phyloP scores from a whole-genome alignment of 805 yeast species.

The Wickerhamiella qilinensis region DNA sequence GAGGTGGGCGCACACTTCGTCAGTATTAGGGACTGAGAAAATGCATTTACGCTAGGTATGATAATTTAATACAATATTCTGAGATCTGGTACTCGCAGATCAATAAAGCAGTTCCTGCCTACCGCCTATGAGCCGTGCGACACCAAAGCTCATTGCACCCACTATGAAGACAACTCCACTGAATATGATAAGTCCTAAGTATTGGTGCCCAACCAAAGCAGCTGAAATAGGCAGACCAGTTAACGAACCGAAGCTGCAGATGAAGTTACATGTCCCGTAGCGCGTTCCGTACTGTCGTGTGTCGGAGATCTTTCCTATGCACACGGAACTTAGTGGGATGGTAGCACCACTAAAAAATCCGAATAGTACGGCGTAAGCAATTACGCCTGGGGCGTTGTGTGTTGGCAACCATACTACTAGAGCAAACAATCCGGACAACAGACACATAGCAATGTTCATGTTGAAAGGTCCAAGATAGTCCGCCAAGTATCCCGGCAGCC shows the following conservation, averaged over 20 bases:
- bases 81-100: too few relatives aligned
- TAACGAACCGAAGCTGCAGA: slow-evolving; percentile 23
- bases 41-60: too few relatives aligned
- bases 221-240: slow-evolving; percentile 27
- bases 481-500: slow-evolving; percentile 38
- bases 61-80: too few relatives aligned
- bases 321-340: slow-evolving; percentile 49
- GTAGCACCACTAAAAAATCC: slow-evolving; percentile 39
- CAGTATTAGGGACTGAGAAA: too few relatives aligned
- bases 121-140: slow-evolving; percentile 16
- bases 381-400: slow-evolving; percentile 28
- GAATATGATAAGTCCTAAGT: slow-evolving; percentile 21
- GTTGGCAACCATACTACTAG: slow-evolving; percentile 41
- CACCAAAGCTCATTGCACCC: slow-evolving; percentile 14
- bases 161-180: slow-evolving; percentile 18
- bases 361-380: slow-evolving; percentile 31
- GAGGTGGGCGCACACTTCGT: too few relatives aligned
- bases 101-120: slow-evolving; percentile 12
- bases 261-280: slow-evolving; percentile 48
- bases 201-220: slow-evolving; percentile 17
- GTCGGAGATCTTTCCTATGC: slow-evolving; percentile 49
- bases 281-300: slow-evolving; percentile 51
- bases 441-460: slow-evolving; percentile 24
- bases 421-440: slow-evolving; percentile 9
- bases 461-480: slow-evolving; percentile 42